These are phyloP conservation scores for Fusarium clavum DNA, from an alignment of 2,329 filamentous ascomycete genomes.

Conservation along the genomic window DNA sequence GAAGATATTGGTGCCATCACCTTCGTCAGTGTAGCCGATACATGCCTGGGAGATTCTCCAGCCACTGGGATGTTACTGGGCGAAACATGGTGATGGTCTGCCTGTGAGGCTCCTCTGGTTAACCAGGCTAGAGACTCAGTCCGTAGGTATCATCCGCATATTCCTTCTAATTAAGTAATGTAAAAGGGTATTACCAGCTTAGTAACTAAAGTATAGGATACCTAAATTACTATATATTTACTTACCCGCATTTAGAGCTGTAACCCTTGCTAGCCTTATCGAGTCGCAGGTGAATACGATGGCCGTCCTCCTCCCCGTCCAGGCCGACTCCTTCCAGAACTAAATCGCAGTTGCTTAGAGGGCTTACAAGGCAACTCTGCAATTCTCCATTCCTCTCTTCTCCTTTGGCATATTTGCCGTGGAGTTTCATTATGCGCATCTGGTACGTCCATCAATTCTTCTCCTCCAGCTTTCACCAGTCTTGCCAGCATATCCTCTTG, in stretches of 20 bases:
- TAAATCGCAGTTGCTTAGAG: background rate
- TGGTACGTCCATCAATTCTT: background rate
- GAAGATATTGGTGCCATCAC: too few relatives aligned
- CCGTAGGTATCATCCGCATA: too few relatives aligned
- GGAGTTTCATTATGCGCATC: background rate
- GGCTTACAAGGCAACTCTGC: background rate
- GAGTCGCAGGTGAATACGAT: too few relatives aligned
- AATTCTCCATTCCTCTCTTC: background rate
- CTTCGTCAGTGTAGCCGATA: too few relatives aligned
- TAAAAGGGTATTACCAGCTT: too few relatives aligned
- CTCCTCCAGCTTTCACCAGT: background rate
- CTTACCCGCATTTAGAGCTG: too few relatives aligned
- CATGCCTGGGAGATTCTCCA: too few relatives aligned
- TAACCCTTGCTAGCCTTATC: too few relatives aligned
- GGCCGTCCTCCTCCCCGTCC: background rate
- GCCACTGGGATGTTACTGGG: too few relatives aligned
- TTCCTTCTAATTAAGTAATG: too few relatives aligned
- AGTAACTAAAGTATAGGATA: too few relatives aligned
- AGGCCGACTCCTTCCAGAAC: background rate
- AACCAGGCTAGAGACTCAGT: background rate
- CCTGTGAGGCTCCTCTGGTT: background rate
- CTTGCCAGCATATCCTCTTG: background rate
- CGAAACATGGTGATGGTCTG: background rate
- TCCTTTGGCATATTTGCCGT: background rate
- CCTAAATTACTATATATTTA: too few relatives aligned